phyloP scores from a whole-genome alignment of 148 eudicot species.

The Selenicereus undatus region DNA sequence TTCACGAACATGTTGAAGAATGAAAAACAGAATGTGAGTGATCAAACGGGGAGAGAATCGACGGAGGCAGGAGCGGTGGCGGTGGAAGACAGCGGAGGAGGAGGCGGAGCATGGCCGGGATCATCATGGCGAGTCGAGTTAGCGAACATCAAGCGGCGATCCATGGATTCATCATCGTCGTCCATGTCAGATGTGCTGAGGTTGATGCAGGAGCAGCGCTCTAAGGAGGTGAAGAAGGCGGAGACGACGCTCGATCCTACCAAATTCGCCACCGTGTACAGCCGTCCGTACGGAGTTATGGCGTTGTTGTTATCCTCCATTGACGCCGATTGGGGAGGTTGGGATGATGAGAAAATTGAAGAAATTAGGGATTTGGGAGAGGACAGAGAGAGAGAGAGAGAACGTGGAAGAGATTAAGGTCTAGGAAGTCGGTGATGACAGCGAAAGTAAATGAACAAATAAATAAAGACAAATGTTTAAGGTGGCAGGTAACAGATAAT shows the following conservation, averaged over 20 bases:
- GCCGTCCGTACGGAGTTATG: slow-evolving; percentile 31
- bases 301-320: slow-evolving; percentile 45
- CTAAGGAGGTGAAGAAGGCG: slow-evolving; percentile 74
- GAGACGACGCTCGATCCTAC: slow-evolving; percentile 58
- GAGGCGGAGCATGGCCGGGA: slow-evolving; percentile 31
- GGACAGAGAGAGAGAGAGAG: too few relatives aligned
- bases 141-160: slow-evolving; percentile 60
- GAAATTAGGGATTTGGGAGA: not conserved
- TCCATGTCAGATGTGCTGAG: slow-evolving; percentile 52
- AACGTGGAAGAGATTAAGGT: too few relatives aligned
- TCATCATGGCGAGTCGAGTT: slow-evolving; percentile 39
- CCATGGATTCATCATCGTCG: slow-evolving; percentile 54
- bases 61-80: slow-evolving; percentile 27
- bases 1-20: not conserved
- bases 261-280: slow-evolving; percentile 54
- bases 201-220: slow-evolving; percentile 65
- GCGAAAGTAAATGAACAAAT: too few relatives aligned
- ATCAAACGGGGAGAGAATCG: slow-evolving; percentile 66
- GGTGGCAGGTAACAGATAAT: too few relatives aligned
- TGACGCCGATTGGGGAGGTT: not conserved
- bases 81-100: slow-evolving; percentile 15
- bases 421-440: too few relatives aligned
- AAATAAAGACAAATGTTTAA: too few relatives aligned
- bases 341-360: not conserved
- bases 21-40: not conserved